Evolutionary conservation across 768 basidiomycete species (phyloP), one percentile per base, ranked within the genome.

Genomic region (Boletus tomentosulus): DNA sequence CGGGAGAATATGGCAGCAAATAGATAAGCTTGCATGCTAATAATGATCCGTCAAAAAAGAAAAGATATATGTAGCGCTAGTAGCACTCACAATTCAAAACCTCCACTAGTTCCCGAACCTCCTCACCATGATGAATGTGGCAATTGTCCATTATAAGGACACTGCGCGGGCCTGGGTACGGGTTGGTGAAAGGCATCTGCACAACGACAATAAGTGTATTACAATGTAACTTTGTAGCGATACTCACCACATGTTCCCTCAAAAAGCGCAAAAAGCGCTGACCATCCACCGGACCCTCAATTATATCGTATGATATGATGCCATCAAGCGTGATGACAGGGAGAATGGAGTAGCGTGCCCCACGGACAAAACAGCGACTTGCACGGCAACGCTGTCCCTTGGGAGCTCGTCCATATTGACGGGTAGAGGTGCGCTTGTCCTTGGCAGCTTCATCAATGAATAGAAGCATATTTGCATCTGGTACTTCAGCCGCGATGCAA

Each of bases 1-100:
- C n/a, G n/a, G n/a, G n/a, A n/a, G n/a, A n/a, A n/a, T n/a, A 57
- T 0, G 69, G 69, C 0, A 64, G 67, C 1, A 72, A 50, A 43
- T 55, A 70, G 22, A 67, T 58, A 6, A 69, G 62, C 9, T 60
- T 63, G 31, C 61, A 68, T 0, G 58, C 65, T 62, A 53, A 1
- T 46, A 13, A n/a, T 35, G 4, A 25, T 28, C 22, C 27, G 6
- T 27, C 27, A 27, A 27, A 27, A 27, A 27, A 6, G 27, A 27
- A 27, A 27, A 27, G 27, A 6, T 27, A 6, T 27, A 27, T 6
- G 27, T 3, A 6, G 27, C 27, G 27, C 27, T 27, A 31, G 30
- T n/a, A 33, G 16, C n/a, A 56, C 59, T 65, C 43, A 67, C 55
- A n/a, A 59, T 62, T 44, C 37, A 59, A 3, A 44, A 57, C 56